A percentile compares a stretch with the other conserved stretches of the same genome.
Evolutionary conservation across 192 early-diverging fungal genomes (phyloP).

Genomic region (Coemansia asiatica): DNA sequence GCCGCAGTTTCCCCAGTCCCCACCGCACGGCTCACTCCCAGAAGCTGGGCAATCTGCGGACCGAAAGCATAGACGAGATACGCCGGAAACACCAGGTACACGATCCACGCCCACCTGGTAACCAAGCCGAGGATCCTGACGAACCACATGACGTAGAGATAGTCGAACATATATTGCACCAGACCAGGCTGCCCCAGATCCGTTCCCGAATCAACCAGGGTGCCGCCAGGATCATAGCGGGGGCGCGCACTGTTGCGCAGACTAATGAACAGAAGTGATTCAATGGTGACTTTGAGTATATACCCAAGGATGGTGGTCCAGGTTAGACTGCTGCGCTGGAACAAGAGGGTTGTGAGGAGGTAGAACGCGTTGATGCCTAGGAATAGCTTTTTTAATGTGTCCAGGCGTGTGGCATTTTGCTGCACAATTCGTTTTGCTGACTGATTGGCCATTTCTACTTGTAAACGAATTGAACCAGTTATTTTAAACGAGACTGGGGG

Average conservation of each 20-base stretch:
- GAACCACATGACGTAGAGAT: constrained; percentile 82
- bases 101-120: constrained; percentile 40
- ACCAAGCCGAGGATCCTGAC: constrained; percentile 58
- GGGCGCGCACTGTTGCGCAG: constrained; percentile 28
- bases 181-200: constrained; percentile 56
- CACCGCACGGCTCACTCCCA: constrained; percentile 4
- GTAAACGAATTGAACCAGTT: background rate
- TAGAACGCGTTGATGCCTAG: constrained; percentile 34
- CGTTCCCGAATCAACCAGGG: constrained; percentile 51
- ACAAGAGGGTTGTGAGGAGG: constrained; percentile 25
- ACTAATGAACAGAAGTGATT: constrained; percentile 17
- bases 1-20: background rate
- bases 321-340: constrained; percentile 39
- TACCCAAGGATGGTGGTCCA: constrained; percentile 31
- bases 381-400: constrained; percentile 20
- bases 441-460: constrained; percentile 26
- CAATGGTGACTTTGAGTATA: constrained; percentile 21
- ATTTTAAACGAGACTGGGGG: background rate
- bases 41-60: constrained; percentile 34
- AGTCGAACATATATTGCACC: constrained; percentile 76
- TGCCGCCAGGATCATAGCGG: constrained; percentile 45
- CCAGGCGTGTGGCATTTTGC: constrained; percentile 40
- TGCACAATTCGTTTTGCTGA: constrained; percentile 50
- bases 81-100: constrained; percentile 49
- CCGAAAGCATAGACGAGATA: constrained; percentile 31